Percentiles rank a stretch among this genome's conserved stretches.
These are phyloP conservation scores for Beauveria varroae DNA, from an alignment of 2,329 filamentous ascomycete genomes.

Conservation along the genomic window DNA sequence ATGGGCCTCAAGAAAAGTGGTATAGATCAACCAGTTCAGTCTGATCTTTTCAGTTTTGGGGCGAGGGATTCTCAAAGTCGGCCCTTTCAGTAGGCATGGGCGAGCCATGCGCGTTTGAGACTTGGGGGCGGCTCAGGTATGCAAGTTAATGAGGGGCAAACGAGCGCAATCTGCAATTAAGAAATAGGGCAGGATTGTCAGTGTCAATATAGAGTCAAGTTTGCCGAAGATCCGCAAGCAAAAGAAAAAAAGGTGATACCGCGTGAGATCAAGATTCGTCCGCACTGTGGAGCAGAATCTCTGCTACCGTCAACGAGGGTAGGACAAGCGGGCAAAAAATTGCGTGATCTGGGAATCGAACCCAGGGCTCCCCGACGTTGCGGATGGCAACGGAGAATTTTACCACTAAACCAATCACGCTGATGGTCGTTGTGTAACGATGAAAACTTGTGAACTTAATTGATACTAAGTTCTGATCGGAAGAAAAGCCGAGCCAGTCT, in stretches of 20 bases:
- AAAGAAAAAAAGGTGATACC: no score
- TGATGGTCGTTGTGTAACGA: not conserved
- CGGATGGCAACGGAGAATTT: slow-evolving; percentile 12
- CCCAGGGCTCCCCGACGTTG: slow-evolving; percentile 12
- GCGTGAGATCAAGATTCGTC: no score
- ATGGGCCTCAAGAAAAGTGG: not conserved
- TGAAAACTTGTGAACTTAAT: not conserved
- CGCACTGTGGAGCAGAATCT: no score
- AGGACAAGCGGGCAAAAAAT: not conserved
- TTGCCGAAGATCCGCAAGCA: no score
- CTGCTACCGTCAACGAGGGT: no score
- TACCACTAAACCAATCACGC: slow-evolving; percentile 12
- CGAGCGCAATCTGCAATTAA: not conserved
- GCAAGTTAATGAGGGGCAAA: not conserved
- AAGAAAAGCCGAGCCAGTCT: not conserved
- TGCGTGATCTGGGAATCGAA: slow-evolving; percentile 12
- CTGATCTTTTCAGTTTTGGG: not conserved
- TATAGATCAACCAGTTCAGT: not conserved
- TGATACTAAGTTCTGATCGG: not conserved
- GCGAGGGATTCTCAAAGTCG: not conserved
- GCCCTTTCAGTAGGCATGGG: not conserved
- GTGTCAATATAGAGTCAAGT: no score
- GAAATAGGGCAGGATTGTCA: not conserved
- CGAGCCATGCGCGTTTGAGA: not conserved
- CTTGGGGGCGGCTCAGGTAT: not conserved